Evolutionary conservation across 331 rosid genomes (phyloP), one percentile per base, ranked within the genome.

Genomic region (Stylosanthes scabra): DNA sequence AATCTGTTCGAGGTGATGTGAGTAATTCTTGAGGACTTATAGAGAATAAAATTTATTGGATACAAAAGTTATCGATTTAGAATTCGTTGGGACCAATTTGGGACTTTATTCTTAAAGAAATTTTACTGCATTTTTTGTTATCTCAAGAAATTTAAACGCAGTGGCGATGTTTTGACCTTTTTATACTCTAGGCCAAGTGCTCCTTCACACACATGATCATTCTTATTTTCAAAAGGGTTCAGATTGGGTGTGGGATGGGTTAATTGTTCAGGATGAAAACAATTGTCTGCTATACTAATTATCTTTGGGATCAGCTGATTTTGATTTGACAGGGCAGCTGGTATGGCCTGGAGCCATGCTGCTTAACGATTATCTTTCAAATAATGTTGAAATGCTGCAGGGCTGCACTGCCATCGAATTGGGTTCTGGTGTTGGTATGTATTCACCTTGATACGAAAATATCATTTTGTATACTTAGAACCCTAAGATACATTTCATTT

Each of bases 331-430:
- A 10, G 98, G 98, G 66, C 98, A 93, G 58, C 64, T 93, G 86
- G 98, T 93, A 7, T 93, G 98, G 98, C 98, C 98, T 6, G 98
- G 98, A 67, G 98, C 98, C 66, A 86, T 89, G 88, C 77, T 93
- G 68, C 37, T 93, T 76, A 93, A 93, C 74, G 93, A 91, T 75
- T 91, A 86, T 84, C 88, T 93, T 56, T 89, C 97, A 45, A 78
- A 85, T 62, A 85, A 87, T 77, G 80, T 76, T 44, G 87, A 85
- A 42, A 52, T 91, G 69, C 89, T 91, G 58, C 84, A 63, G 78
- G 97, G 88, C 58, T 79, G 90, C 80, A 64, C 87, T 77, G 86
- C 73, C 78, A 66, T 93, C 68, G 98, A 93, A 78, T 79, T 93
- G 61, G 98, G 98, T 72, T 93, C 98, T 75, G 98, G 98, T 69